A percentile compares a stretch with the other conserved stretches of the same genome.
Evolutionary conservation across 768 basidiomycete genomes (phyloP).

Genomic region (Suillus hirtellus): DNA sequence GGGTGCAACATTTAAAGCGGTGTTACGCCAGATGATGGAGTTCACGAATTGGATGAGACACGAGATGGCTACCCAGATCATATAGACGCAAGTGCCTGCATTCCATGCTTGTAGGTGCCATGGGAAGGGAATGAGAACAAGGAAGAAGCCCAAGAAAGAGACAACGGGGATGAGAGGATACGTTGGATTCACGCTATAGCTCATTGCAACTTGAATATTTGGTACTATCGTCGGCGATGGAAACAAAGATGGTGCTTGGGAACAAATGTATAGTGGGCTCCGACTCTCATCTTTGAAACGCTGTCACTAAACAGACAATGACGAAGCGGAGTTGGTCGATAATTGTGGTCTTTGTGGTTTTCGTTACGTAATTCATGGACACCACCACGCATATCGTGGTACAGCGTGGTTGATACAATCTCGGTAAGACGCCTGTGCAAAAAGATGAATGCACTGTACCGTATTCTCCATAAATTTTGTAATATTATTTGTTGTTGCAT

Average conservation of each 20-base stretch:
- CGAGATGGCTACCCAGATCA: slow-evolving; percentile 61
- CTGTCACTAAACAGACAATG: not conserved
- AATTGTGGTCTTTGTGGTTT: not conserved
- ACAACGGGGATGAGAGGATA: slow-evolving; percentile 38
- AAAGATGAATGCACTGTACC: not conserved
- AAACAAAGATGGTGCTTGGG: not conserved
- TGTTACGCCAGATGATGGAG: slow-evolving; percentile 68
- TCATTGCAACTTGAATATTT: slow-evolving; percentile 11
- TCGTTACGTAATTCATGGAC: too few species aligned
- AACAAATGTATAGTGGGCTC: not conserved
- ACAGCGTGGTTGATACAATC: not conserved
- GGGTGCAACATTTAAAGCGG: slow-evolving; percentile 53
- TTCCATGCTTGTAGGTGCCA: slow-evolving; percentile 73
- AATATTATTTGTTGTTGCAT: not conserved
- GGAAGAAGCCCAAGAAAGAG: slow-evolving; percentile 40
- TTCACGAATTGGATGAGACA: slow-evolving; percentile 67
- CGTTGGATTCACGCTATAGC: slow-evolving; percentile 15
- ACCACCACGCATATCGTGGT: not conserved
- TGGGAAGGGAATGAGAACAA: slow-evolving; percentile 48
- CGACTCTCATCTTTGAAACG: not conserved
- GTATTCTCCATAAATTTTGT: not conserved
- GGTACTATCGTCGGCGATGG: not conserved
- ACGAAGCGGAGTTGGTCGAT: not conserved
- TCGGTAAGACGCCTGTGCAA: not conserved
- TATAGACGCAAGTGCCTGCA: slow-evolving; percentile 71